Evolutionary conservation across 2,329 filamentous ascomycete genomes (phyloP), one percentile per base, ranked within the genome.

Genomic region (Trichoderma sp.): DNA sequence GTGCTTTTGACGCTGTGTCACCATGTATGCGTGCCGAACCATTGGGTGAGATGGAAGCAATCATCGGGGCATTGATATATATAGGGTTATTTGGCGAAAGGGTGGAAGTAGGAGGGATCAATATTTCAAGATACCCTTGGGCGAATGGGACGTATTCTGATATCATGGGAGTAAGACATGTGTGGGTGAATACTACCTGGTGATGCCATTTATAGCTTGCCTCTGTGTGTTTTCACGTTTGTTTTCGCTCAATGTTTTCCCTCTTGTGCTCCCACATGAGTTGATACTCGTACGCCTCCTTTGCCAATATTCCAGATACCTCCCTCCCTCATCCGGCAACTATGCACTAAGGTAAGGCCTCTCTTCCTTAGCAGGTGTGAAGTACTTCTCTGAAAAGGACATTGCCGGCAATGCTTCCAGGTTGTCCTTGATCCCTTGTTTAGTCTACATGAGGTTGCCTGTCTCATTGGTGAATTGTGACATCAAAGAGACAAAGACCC

Each of bases 91-190:
- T 28, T 44, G 10, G 50, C 26, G 43, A 17, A 55, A 41, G 12
- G 10, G n/a, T 41, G 41, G 21, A 5, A 45, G 21, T 39, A 26
- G 41, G 50, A 39, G 50, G 34, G 5, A 14, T 39, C 34, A 39
- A 21, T 51, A 19, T 34, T 47, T 55, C 54, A 54, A 41, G 60
- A 63, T 63, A 63, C 60, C 60, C 48, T 63, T 55, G 50, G 60
- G 48, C 50, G 39, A 63, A 55, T 63, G 41, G 26, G 60, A 50
- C 60, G 60, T 60, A 10, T 39, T 39, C 12, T 30, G 5, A 30
- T 48, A 26, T 63, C 50, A 55, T 55, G 50, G 60, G 50, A 55
- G 47, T 63, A 55, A 63, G 60, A 63, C 19, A 45, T 63, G 48
- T 17, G 41, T 55, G 26, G 45, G 47, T 55, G 34, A 51, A 34